Percentiles rank a stretch among this genome's conserved stretches.
Conservation (phyloP, 495 filamentous ascomycete genomes). For the Penicillium soppii region DNA sequence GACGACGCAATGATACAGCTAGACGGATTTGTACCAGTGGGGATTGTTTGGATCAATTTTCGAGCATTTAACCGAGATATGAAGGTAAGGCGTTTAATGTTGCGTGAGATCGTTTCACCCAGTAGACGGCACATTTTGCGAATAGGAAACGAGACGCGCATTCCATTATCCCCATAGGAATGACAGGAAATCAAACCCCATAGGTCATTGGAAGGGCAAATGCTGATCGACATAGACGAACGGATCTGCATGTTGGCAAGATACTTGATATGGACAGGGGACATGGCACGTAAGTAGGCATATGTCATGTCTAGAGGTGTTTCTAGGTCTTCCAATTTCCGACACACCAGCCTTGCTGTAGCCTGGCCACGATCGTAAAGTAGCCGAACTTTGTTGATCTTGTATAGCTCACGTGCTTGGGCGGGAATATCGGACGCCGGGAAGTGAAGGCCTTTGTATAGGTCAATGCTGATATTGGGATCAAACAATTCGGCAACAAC, state of each 20-base stretch:
- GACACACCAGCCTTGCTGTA: constrained; percentile 77
- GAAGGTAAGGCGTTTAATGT: constrained; percentile 87
- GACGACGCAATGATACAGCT: constrained; percentile 92
- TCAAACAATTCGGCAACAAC: constrained; percentile 90
- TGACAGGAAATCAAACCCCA: constrained; percentile 94
- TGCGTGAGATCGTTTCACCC: constrained; percentile 81
- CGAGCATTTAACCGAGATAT: constrained; percentile 70
- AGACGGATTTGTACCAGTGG: constrained; percentile 78
- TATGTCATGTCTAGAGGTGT: constrained; percentile 81
- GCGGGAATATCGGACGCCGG: constrained; percentile 89
- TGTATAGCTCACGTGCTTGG: constrained; percentile 77
- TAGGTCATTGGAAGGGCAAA: constrained; percentile 67
- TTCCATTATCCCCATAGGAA: constrained; percentile 70
- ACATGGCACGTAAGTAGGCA: constrained; percentile 78
- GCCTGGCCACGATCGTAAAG: constrained; percentile 39
- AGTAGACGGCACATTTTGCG: constrained; percentile 93
- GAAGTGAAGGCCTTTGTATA: constrained; percentile 89
- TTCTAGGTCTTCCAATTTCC: constrained; percentile 70
- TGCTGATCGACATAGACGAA: constrained; percentile 76
- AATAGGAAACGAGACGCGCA: constrained; percentile 85
- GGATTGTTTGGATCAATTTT: constrained; percentile 50
- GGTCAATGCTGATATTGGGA: constrained; percentile 70
- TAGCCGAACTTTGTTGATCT: constrained; percentile 51
- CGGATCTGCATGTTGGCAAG: constrained; percentile 87
- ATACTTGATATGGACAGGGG: constrained; percentile 89